Base-by-base conservation (phyloP, 495 filamentous ascomycete genomes). In the Lichina pygmaea region DNA sequence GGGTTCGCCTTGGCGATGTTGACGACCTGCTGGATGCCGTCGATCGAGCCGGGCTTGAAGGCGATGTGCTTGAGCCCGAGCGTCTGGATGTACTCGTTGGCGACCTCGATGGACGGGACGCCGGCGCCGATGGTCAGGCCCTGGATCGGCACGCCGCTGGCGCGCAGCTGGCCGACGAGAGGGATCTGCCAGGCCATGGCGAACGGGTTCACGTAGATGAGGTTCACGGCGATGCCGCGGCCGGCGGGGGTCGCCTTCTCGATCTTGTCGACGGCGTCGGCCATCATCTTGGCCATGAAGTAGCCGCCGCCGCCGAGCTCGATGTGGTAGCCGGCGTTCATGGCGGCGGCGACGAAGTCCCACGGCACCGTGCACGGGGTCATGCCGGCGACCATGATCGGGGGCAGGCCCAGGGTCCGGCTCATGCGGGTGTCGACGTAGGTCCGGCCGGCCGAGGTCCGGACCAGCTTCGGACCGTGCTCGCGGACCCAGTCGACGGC, bases 361-460 rank as follows among this genome's bases (percentile, higher is more conserved):
- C 82, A 93, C 31, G 85, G 73, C 2, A 93, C 85, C 12, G 86
- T 95, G 50, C 76, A 78, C 12, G 86, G 86, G 3, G 86, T 95
- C 86, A 95, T 95, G 54, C 85, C 86, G 34, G 86, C 82, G 11
- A 93, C 83, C 75, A 93, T 81, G 44, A 95, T 64, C 0, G 79
- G 89, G 10, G 89, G 85, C 12, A 92, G 67, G 34, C 89, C 86
- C 34, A 95, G 65, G 16, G 93, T 64, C 52, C 86, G 68, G 62
- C 84, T 93, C 81, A 97, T 93, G 69, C 92, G 93, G 39, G 89
- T 97, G 61, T 94, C 85, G 31, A 97, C 89, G 47, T 78, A 93
- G 0, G 78, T 91, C 55, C 78, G 71, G 17, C 89, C 89, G 42
- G 67, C 68, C 7, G 84, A 83, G 16, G 82, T 93, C 63, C 81